Percentiles rank a stretch among this genome's conserved stretches.
Conservation (phyloP, 495 filamentous ascomycete species). For the Aspergillus ellipticus region DNA sequence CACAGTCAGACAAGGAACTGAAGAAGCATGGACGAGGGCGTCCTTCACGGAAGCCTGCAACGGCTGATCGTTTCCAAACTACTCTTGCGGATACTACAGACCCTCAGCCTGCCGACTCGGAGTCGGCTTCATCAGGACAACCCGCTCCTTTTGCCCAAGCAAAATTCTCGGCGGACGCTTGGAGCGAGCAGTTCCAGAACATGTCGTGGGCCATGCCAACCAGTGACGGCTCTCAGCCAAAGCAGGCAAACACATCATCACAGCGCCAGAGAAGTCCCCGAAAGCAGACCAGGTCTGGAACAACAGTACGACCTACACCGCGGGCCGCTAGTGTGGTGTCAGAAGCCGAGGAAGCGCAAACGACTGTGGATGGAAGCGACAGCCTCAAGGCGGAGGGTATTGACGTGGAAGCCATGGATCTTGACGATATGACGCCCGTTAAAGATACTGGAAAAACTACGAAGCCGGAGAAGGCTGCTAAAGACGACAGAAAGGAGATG, state of each 20-base stretch:
- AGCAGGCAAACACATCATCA: conserved; percentile 19
- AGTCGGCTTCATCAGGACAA: conserved; percentile 17
- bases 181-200: conserved; percentile 61
- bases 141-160: conserved; percentile 36
- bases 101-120: conserved; percentile 14
- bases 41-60: conserved; percentile 15
- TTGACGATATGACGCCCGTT: conserved; percentile 39
- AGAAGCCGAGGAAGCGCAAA: conserved; percentile 40
- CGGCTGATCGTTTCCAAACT: conserved; percentile 6
- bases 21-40: conserved; percentile 32
- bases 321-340: conserved; percentile 38
- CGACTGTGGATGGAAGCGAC: conserved; percentile 23
- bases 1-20: conserved; percentile 27
- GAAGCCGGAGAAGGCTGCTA: conserved; percentile 5
- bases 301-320: conserved; percentile 26
- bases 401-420: conserved; percentile 46
- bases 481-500: conserved; percentile 3
- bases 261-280: conserved; percentile 37
- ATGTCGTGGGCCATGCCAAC: conserved; percentile 48
- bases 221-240: conserved; percentile 25
- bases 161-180: conserved; percentile 62
- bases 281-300: conserved; percentile 25
- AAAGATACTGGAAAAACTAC: conserved; percentile 7
- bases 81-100: conserved; percentile 14
- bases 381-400: conserved; percentile 9